Base-by-base conservation (phyloP, 768 basidiomycete species). In the Suillus occidentalis region DNA sequence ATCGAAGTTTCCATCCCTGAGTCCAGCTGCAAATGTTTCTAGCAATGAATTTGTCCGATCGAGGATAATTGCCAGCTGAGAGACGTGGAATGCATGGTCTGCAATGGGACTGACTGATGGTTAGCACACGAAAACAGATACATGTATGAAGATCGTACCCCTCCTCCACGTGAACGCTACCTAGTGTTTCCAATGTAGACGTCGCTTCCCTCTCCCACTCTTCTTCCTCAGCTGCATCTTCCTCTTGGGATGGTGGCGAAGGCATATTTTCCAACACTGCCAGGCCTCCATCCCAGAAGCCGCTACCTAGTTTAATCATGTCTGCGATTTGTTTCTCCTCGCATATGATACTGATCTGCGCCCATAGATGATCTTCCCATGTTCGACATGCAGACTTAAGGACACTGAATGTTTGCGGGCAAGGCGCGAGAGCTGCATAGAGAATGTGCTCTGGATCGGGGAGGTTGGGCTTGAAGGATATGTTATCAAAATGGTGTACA, bases 291-390 rank as follows among this genome's bases (percentile, higher is more conserved):
- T 91, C 90, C 95, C 95, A 97, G 73, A 92, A 96, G 49, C 89
- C 86, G 0, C 88, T 88, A 12, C 82, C 81, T 7, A 94, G 73
- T 45, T 84, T 82, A 12, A 81, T 74, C 71, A 98, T 83, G 66
- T 90, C 88, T 37, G 81, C 82, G 53, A 87, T 89, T 72, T 90
- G 85, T 65, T 91, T 88, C 69, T 94, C 89, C 72, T 96, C 93
- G 70, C 92, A 90, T 45, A 93, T 79, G 58, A 93, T 83, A 69
- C 88, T 88, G 60, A 95, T 80, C 64, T 92, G 89, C 0, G 92
- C 94, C 97, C 97, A 99, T 0, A 99, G 81, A 72, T 96, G 90
- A 72, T 99, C 97, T 71, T 96, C 92, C 96, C 97, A 99, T 25
- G 92, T 90, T 40, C 88, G 79, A 71, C 94, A 96, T 4, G 90